phyloP scores from a whole-genome alignment of 768 basidiomycete genomes.

The Phylloporus arenicola region DNA sequence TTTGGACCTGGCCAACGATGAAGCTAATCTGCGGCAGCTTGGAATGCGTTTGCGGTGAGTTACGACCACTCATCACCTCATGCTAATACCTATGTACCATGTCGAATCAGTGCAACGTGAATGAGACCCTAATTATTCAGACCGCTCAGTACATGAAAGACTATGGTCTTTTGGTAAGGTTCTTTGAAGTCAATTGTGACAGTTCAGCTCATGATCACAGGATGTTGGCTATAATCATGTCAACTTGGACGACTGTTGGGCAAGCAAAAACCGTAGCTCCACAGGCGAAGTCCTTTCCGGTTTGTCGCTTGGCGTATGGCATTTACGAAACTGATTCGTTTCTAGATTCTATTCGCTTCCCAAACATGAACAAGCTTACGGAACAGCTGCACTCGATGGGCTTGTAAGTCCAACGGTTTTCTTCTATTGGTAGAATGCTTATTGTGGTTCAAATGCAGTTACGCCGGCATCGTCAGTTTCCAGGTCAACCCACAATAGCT shows the following conservation, averaged over 20 bases:
- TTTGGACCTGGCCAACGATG: neutral
- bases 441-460: slow-evolving; percentile 27
- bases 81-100: neutral
- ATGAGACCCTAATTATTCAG: slow-evolving; percentile 45
- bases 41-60: slow-evolving; percentile 59
- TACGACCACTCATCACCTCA: neutral
- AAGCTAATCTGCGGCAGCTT: slow-evolving; percentile 37
- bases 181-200: neutral
- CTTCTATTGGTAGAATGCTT: neutral
- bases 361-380: slow-evolving; percentile 52
- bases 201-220: slow-evolving; percentile 25
- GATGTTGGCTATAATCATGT: slow-evolving; percentile 54
- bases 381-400: slow-evolving; percentile 49
- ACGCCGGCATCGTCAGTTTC: slow-evolving; percentile 54
- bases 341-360: slow-evolving; percentile 46
- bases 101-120: slow-evolving; percentile 47
- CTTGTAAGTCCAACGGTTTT: slow-evolving; percentile 36
- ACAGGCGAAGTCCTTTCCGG: slow-evolving; percentile 52
- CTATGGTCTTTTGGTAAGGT: slow-evolving; percentile 44
- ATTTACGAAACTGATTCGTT: neutral
- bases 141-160: slow-evolving; percentile 48
- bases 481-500: neutral
- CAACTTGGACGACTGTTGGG: slow-evolving; percentile 63
- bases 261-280: slow-evolving; percentile 46
- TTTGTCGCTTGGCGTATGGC: neutral